Conservation (phyloP, 352 stramenopile species). For the Phytophthora constricta region DNA sequence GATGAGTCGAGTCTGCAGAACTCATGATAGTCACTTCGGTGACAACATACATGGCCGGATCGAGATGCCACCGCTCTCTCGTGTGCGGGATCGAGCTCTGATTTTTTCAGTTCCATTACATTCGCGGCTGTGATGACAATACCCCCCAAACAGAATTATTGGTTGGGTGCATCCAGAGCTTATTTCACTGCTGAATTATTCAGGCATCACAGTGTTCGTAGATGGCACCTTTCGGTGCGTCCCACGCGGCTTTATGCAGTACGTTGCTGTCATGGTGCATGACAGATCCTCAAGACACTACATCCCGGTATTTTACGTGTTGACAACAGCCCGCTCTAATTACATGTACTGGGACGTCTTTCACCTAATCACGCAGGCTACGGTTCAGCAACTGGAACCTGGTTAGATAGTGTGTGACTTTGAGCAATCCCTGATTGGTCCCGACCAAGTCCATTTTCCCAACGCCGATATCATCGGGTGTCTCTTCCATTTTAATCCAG, state of each 20-base stretch:
- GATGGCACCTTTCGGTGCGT: conserved; percentile 31
- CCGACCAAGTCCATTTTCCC: conserved; percentile 9
- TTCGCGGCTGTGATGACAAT: background rate
- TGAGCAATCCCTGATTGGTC: conserved; percentile 9
- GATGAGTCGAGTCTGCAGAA: background rate
- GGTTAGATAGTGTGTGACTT: conserved; percentile 16
- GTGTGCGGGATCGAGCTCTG: background rate
- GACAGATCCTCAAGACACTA: background rate
- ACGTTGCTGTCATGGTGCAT: conserved; percentile 23
- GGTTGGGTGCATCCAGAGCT: conserved; percentile 27
- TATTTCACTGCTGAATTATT: conserved; percentile 11
- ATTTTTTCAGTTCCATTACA: conserved; percentile 8
- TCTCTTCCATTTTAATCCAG: conserved; percentile 19
- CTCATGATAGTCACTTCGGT: background rate
- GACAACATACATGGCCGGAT: background rate
- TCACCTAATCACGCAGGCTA: background rate
- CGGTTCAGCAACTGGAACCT: background rate
- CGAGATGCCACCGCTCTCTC: background rate
- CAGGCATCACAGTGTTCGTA: conserved; percentile 17
- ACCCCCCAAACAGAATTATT: conserved; percentile 12
- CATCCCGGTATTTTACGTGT: conserved; percentile 19
- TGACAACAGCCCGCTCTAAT: background rate
- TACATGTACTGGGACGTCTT: conserved; percentile 12
- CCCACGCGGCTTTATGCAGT: conserved; percentile 12
- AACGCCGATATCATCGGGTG: conserved; percentile 15